These are phyloP conservation scores for Didymella glomerata DNA, from an alignment of 2,329 filamentous ascomycete species.

Conservation along the genomic window DNA sequence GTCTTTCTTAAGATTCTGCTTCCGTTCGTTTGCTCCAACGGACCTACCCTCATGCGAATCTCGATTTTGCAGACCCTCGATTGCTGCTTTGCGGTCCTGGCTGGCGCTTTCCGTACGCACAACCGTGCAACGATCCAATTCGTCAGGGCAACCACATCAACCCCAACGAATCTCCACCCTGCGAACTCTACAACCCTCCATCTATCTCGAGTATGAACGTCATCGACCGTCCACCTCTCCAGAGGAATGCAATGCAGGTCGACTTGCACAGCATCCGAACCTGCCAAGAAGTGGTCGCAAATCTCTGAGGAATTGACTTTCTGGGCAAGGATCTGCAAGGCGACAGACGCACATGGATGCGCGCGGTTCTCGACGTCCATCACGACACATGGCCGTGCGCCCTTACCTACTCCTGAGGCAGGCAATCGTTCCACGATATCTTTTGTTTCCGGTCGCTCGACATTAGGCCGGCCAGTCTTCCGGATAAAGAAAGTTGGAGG, in stretches of 20 bases:
- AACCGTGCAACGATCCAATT: constrained; percentile 4
- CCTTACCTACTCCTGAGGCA: constrained; percentile 9
- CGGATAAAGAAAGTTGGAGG: constrained; percentile 11
- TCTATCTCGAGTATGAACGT: not conserved
- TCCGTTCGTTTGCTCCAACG: not conserved
- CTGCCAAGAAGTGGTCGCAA: constrained; percentile 30
- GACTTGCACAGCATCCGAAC: constrained; percentile 23
- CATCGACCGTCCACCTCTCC: not conserved
- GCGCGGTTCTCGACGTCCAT: constrained; percentile 11
- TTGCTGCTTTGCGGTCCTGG: constrained; percentile 8
- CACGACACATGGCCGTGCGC: constrained; percentile 11
- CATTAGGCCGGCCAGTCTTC: constrained; percentile 5
- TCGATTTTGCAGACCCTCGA: not conserved
- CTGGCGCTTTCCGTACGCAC: constrained; percentile 7
- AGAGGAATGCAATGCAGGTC: constrained; percentile 15
- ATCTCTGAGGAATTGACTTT: constrained; percentile 30
- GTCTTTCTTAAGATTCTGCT: not conserved
- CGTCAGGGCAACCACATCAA: constrained; percentile 3
- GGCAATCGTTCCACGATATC: not conserved
- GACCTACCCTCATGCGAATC: not conserved
- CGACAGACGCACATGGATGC: constrained; percentile 16
- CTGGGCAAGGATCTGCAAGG: constrained; percentile 33
- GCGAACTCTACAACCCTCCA: not conserved
- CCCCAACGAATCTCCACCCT: not conserved
- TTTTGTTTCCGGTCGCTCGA: constrained; percentile 2